A percentile compares a stretch with the other conserved stretches of the same genome.
Evolutionary conservation across 2,329 filamentous ascomycete genomes (phyloP).

Genomic region (Monilinia aucupariae): DNA sequence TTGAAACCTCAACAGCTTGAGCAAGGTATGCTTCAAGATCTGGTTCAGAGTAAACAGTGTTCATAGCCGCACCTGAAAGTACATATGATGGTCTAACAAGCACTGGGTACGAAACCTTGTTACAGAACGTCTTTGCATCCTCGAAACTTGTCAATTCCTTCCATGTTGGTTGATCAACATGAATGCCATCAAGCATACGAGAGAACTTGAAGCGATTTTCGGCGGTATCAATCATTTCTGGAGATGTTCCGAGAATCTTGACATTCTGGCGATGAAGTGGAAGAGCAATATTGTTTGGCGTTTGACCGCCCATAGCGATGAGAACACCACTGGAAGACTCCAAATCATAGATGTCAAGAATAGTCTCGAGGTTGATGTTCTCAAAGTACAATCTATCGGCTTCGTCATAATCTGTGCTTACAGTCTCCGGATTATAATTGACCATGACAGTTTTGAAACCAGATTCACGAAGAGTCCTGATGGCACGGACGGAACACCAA

Average conservation of each 20-base stretch:
- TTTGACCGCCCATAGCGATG: constrained; percentile 90
- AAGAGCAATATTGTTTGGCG: constrained; percentile 95
- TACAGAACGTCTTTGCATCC: constrained; percentile 79
- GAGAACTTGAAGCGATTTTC: constrained; percentile 99
- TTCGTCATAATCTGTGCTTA: constrained; percentile 77
- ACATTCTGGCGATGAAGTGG: constrained; percentile 87
- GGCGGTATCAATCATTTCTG: constrained; percentile 92
- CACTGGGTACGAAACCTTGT: constrained; percentile 84
- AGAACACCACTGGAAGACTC: constrained; percentile 82
- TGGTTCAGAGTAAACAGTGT: constrained; percentile 79
- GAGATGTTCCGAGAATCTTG: constrained; percentile 87
- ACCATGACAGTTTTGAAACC: constrained; percentile 98
- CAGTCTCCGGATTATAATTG: constrained; percentile 64
- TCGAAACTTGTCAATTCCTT: constrained; percentile 91
- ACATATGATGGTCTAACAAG: constrained; percentile 94
- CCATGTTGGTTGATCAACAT: constrained; percentile 95
- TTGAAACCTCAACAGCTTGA: constrained; percentile 83
- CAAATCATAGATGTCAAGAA: constrained; percentile 98
- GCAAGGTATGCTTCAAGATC: constrained; percentile 94
- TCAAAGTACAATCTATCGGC: constrained; percentile 95
- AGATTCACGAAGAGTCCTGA: constrained; percentile 73
- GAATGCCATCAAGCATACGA: constrained; percentile 92
- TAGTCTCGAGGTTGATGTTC: constrained; percentile 91
- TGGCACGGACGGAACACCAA: constrained; percentile 93
- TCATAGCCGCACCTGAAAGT: constrained; percentile 97